Percentiles rank a stretch among this genome's conserved stretches.
These are phyloP conservation scores for Sparassis latifolia DNA, from an alignment of 1,284 basidiomycete genomes.

Conservation along the genomic window DNA sequence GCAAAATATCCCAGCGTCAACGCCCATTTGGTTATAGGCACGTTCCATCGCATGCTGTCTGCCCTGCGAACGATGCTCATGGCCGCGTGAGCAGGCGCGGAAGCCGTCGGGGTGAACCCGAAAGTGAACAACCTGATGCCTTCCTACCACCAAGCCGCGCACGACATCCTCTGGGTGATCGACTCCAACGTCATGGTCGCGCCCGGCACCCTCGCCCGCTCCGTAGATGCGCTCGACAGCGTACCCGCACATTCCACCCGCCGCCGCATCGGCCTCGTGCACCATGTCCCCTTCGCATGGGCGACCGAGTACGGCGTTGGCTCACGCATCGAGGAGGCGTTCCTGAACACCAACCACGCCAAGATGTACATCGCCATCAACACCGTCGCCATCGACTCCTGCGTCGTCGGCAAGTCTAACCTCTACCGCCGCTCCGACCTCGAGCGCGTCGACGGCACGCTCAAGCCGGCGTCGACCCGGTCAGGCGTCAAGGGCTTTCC, in stretches of 20 bases:
- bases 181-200: constrained; percentile 88
- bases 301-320: constrained; percentile 66
- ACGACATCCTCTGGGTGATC: constrained; percentile 95
- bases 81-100: constrained; percentile 39
- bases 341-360: constrained; percentile 95
- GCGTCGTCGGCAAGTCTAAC: constrained; percentile 96
- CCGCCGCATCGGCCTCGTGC: constrained; percentile 76
- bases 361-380: constrained; percentile 99
- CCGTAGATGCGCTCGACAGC: constrained; percentile 69
- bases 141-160: constrained; percentile 71
- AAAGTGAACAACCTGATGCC: constrained; percentile 96
- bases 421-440: constrained; percentile 89
- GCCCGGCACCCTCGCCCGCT: constrained; percentile 78
- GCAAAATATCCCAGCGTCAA: constrained; percentile 70
- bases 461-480: constrained; percentile 36
- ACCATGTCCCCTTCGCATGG: constrained; percentile 92
- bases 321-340: constrained; percentile 86
- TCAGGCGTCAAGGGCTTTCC: constrained; percentile 51
- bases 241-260: constrained; percentile 20
- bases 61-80: too few species aligned
- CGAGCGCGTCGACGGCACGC: constrained; percentile 59
- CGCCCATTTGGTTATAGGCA: constrained; percentile 72
- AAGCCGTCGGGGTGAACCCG: constrained; percentile 86
- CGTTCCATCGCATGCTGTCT: constrained; percentile 19
- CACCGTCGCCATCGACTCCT: constrained; percentile 82